A percentile compares a stretch with the other conserved stretches of the same genome.
Evolutionary conservation across 1,139 yeast species (phyloP).

Genomic region (Yamadazyma buinensis): DNA sequence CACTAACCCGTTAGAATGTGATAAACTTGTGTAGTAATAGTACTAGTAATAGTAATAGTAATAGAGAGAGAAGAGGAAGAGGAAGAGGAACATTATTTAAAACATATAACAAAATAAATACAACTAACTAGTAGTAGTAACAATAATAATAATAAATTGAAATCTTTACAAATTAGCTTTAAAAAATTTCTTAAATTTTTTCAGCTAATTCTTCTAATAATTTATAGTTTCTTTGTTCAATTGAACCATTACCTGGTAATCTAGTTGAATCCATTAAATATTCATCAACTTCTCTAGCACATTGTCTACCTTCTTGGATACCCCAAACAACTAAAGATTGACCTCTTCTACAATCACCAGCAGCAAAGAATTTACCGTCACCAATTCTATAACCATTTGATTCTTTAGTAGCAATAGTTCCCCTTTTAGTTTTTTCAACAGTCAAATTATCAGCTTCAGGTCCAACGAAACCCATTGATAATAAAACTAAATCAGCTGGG

Average conservation of each 20-base stretch:
- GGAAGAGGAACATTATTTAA: too few species aligned
- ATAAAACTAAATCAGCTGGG: slow-evolving; percentile 90
- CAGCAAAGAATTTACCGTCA: slow-evolving; percentile 74
- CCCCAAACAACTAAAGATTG: slow-evolving; percentile 99
- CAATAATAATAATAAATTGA: too few species aligned
- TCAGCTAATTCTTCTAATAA: slow-evolving; percentile 71
- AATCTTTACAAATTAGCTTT: too few species aligned
- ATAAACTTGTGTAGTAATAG: too few species aligned
- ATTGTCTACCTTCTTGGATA: slow-evolving; percentile 98
- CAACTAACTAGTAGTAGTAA: too few species aligned
- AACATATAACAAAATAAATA: too few species aligned
- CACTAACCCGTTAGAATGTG: too few species aligned
- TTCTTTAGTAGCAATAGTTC: slow-evolving; percentile 71
- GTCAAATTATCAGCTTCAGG: slow-evolving; percentile 84
- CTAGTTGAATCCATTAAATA: slow-evolving; percentile 74
- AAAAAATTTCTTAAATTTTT: slow-evolving; percentile 31
- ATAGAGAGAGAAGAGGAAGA: too few species aligned
- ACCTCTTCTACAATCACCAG: slow-evolving; percentile 99
- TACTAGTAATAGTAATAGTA: too few species aligned
- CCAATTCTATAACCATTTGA: slow-evolving; percentile 68
- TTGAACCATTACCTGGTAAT: slow-evolving; percentile 92
- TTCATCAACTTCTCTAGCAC: slow-evolving; percentile 90
- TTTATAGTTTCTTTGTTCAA: slow-evolving; percentile 77
- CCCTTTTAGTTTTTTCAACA: slow-evolving; percentile 76
- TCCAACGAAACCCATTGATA: slow-evolving; percentile 97